Conservation (phyloP, 805 yeast species). For the Starmerella sp. region DNA sequence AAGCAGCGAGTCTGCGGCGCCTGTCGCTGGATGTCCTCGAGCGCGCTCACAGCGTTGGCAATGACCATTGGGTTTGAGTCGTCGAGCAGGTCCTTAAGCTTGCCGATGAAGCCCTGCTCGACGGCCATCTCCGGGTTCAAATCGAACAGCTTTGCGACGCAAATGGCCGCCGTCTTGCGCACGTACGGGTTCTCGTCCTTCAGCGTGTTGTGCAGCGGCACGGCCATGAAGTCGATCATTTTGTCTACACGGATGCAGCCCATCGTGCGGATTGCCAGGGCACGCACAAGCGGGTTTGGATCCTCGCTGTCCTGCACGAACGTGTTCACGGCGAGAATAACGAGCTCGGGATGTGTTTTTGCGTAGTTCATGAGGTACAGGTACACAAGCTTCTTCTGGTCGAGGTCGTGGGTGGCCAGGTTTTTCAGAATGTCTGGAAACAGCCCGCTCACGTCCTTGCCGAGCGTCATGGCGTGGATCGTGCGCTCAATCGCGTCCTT, state of each 20-base stretch:
- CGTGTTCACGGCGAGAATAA: conserved; percentile 92
- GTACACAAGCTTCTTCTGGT: conserved; percentile 92
- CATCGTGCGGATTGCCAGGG: conserved; percentile 96
- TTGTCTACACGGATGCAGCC: conserved; percentile 94
- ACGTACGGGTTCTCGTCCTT: conserved; percentile 94
- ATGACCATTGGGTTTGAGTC: conserved; percentile 96
- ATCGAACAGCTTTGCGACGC: conserved; percentile 92
- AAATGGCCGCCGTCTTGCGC: conserved; percentile 91
- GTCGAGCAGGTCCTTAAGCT: conserved; percentile 52
- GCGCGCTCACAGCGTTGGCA: conserved; percentile 81
- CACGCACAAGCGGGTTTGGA: conserved; percentile 90
- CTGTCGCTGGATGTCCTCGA: conserved; percentile 68
- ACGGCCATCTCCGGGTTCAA: conserved; percentile 67
- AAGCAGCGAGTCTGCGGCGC: conserved; percentile 44
- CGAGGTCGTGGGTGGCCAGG: conserved; percentile 91
- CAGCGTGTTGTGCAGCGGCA: conserved; percentile 74
- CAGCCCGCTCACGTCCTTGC: conserved; percentile 87
- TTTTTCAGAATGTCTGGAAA: conserved; percentile 95
- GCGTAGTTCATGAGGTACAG: conserved; percentile 95
- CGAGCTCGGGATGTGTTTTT: conserved; percentile 87
- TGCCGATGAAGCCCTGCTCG: conserved; percentile 74
- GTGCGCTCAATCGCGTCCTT: conserved; percentile 96
- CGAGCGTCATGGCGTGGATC: conserved; percentile 95
- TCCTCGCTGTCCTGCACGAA: conserved; percentile 92
- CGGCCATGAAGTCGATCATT: conserved; percentile 88